Conservation (phyloP, 768 basidiomycete genomes). For the Termitomyces sp. region DNA sequence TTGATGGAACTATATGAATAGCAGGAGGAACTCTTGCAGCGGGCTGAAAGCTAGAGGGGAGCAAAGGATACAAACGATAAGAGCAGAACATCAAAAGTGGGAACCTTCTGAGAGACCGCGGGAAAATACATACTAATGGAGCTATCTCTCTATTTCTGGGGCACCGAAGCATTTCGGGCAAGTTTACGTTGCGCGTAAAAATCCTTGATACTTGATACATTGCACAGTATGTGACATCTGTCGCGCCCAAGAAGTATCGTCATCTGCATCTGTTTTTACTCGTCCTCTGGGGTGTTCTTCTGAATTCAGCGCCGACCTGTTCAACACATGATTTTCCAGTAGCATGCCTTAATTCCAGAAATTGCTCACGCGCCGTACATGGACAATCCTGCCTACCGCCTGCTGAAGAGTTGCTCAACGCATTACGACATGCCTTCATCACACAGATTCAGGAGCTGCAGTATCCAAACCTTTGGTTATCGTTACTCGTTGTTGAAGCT, state of each 20-base stretch:
- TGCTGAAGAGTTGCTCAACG: constrained; percentile 21
- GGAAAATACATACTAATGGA: no score
- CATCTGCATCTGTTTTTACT: background rate
- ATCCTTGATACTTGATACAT: background rate
- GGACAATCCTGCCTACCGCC: constrained; percentile 22
- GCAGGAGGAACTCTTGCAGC: no score
- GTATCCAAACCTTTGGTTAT: constrained; percentile 8
- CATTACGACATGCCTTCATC: constrained; percentile 25
- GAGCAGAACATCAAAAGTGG: no score
- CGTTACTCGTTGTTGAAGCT: constrained; percentile 9
- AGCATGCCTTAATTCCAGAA: background rate
- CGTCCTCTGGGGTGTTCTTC: background rate
- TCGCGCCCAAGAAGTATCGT: background rate
- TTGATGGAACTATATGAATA: no score
- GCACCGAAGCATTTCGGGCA: no score
- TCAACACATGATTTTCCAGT: background rate
- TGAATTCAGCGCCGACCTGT: constrained; percentile 1
- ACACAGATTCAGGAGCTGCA: constrained; percentile 9
- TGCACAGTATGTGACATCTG: no score
- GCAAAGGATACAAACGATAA: no score
- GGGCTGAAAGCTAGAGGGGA: no score
- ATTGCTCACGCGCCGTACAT: constrained; percentile 15
- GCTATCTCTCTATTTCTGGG: no score
- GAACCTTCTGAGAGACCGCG: no score
- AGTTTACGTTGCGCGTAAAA: background rate